Evolutionary conservation across 2,329 filamentous ascomycete species (phyloP), one percentile per base, ranked within the genome.

Genomic region (Paramyrothecium sp.): DNA sequence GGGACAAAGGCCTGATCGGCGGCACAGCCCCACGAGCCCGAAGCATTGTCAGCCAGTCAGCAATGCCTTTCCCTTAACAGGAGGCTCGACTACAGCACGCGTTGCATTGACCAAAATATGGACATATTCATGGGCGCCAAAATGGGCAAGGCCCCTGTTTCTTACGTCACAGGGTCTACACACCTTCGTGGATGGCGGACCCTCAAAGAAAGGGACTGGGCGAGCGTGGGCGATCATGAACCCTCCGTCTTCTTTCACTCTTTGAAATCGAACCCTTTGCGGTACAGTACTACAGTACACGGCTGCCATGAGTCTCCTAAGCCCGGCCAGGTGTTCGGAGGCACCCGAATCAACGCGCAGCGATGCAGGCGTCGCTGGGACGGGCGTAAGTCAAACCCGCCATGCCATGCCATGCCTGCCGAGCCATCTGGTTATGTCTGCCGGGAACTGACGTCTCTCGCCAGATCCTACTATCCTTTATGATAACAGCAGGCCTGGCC

Each of bases 401-500:
- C 26, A 30, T n/a, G n/a, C n/a, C n/a, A n/a, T n/a, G n/a, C n/a
- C n/a, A n/a, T n/a, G n/a, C n/a, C n/a, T n/a, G n/a, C n/a, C n/a
- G n/a, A n/a, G n/a, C n/a, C n/a, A n/a, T n/a, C n/a, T n/a, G n/a
- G n/a, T n/a, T n/a, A n/a, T 30, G 26, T 30, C 26, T 30, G 26
- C 26, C 26, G 26, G 26, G 10, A 10, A 30, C 26, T 30, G 26
- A 30, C 26, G 10, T 5, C 10, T 30, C 26, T 30, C 26, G 26
- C 13, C 17, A 68, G 66, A 66, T 68, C 59, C 76, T 89, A 33
- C 78, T 89, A 60, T 88, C 86, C 51, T 89, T 88, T 72, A 85
- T 88, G 67, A 80, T 88, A 60, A 88, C 86, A 7, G 86, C 86
- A 54, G 74, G 73, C 55, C 67, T 88, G 54, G 80, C 86, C 30